phyloP scores from a whole-genome alignment of 1,284 basidiomycete genomes.

The Paramarasmius palmivorus region DNA sequence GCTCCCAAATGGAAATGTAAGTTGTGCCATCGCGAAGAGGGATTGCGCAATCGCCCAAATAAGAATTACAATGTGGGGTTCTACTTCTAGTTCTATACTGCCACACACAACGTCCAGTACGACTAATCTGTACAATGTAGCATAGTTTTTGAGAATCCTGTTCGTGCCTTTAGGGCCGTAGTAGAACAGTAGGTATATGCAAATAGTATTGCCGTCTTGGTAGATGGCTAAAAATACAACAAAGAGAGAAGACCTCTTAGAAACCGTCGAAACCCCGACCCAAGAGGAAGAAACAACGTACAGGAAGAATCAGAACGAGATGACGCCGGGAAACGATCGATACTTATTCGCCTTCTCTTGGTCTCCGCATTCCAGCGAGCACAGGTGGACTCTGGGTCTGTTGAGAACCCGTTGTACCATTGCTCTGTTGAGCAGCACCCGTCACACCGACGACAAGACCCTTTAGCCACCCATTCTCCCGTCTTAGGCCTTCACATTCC shows the following conservation, averaged over 20 bases:
- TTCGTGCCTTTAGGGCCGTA: no score
- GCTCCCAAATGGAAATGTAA: no score
- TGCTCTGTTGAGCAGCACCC: constrained; percentile 53
- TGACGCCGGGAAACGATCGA: not conserved
- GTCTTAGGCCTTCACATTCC: constrained; percentile 87
- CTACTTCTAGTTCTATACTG: not conserved
- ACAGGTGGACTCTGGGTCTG: constrained; percentile 10
- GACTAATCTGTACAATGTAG: not conserved
- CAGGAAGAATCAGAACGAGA: not conserved
- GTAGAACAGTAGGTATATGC: no score
- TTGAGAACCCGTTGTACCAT: constrained; percentile 15
- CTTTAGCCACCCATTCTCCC: constrained; percentile 96
- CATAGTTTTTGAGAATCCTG: no score
- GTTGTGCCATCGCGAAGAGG: not conserved
- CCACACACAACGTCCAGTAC: not conserved
- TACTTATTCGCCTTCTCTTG: not conserved
- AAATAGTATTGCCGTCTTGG: no score
- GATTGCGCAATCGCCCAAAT: not conserved
- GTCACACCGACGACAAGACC: constrained; percentile 90
- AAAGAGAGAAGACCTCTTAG: no score
- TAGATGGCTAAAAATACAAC: no score
- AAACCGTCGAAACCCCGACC: no score
- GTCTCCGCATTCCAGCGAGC: constrained; percentile 4
- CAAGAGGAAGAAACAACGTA: not conserved
- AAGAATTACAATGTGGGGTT: not conserved